Evolutionary conservation across 1,284 basidiomycete species (phyloP).

Genomic region (Cryptococcus deneoformans): DNA sequence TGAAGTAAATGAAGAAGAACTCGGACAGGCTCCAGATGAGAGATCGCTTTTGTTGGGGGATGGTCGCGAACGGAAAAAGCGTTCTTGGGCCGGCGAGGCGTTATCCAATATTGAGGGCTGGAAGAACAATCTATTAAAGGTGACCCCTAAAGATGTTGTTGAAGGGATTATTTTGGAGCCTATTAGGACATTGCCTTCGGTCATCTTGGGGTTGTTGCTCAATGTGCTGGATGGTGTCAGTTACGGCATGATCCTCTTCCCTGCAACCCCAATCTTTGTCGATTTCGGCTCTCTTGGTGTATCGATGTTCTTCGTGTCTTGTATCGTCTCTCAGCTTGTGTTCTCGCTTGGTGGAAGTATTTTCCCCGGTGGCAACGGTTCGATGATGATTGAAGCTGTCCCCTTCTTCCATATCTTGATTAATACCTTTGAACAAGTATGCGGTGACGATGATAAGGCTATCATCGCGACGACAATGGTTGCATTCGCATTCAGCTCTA

Average conservation of each 20-base stretch:
- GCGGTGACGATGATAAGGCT: slow-evolving; percentile 67
- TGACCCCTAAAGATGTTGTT: slow-evolving; percentile 36
- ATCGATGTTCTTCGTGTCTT: slow-evolving; percentile 90
- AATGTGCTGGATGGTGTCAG: slow-evolving; percentile 90
- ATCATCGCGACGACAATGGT: slow-evolving; percentile 89
- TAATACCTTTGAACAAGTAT: slow-evolving; percentile 66
- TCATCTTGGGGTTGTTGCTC: slow-evolving; percentile 78
- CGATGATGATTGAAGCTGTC: slow-evolving; percentile 99
- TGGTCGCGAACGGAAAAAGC: slow-evolving; percentile 1
- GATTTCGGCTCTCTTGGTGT: slow-evolving; percentile 86
- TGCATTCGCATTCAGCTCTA: slow-evolving; percentile 81
- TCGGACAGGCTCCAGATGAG: slow-evolving; percentile 19
- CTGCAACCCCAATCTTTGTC: slow-evolving; percentile 73
- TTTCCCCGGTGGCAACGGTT: slow-evolving; percentile 83
- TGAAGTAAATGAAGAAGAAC: slow-evolving; percentile 17
- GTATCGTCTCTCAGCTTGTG: slow-evolving; percentile 76
- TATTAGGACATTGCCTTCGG: slow-evolving; percentile 66
- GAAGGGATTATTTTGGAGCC: slow-evolving; percentile 51
- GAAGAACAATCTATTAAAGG: slow-evolving; percentile 26
- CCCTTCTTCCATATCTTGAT: slow-evolving; percentile 96
- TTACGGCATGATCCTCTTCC: slow-evolving; percentile 73
- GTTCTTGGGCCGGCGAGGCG: slow-evolving; percentile 11
- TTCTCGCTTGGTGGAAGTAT: slow-evolving; percentile 85
- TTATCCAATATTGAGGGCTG: slow-evolving; percentile 9
- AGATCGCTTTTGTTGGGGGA: slow-evolving; percentile 22